Conservation (phyloP, 306 rosid genomes). For the Begonia fuchsioides region DNA sequence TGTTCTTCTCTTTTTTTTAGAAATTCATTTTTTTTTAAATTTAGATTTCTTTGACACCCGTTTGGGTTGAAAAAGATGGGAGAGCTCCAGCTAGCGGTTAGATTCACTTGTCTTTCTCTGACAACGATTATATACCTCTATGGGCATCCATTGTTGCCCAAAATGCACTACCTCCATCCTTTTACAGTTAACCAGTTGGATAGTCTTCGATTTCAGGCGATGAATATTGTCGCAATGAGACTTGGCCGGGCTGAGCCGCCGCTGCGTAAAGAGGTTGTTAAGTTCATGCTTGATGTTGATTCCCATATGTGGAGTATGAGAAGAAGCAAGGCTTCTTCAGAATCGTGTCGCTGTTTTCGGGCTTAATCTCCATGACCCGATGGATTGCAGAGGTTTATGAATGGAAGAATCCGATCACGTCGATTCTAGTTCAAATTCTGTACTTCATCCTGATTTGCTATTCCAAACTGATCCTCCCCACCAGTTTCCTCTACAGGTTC, state of each 20-base stretch:
- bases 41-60: too few relatives aligned
- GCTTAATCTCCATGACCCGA: not conserved
- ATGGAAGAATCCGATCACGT: not conserved
- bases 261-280: not conserved
- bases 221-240: conserved; percentile 60
- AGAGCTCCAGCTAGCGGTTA: conserved; percentile 68
- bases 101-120: conserved; percentile 67
- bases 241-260: conserved; percentile 8
- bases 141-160: conserved; percentile 63
- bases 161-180: conserved; percentile 73
- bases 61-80: conserved; percentile 64
- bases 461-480: not conserved
- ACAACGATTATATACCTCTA: conserved; percentile 59
- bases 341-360: not conserved
- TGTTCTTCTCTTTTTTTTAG: too few relatives aligned
- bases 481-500: not conserved
- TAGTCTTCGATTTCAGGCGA: conserved; percentile 66
- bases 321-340: not conserved
- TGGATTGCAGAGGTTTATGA: not conserved
- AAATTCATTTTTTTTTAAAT: too few relatives aligned
- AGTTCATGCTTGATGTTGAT: not conserved
- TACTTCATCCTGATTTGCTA: not conserved
- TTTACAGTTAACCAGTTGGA: conserved; percentile 49
- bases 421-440: not conserved
- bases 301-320: not conserved